A percentile compares a stretch with the other conserved stretches of the same genome.
phyloP scores from a whole-genome alignment of 2,329 filamentous ascomycete species.

The Albophoma yamanashiensis region DNA sequence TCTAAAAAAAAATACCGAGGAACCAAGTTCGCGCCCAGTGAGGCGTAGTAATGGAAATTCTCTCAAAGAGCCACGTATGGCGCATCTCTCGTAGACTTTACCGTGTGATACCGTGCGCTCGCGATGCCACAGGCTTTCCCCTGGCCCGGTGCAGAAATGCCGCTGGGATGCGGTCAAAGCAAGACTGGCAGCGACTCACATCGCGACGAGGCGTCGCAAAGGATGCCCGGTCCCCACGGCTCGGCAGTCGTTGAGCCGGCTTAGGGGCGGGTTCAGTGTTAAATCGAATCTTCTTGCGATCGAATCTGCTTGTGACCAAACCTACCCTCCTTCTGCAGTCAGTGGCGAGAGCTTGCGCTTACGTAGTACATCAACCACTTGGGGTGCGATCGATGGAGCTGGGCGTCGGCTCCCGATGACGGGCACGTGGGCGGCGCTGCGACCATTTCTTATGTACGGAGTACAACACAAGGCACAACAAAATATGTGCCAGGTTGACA shows the following conservation, averaged over 20 bases:
- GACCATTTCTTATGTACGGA: no score
- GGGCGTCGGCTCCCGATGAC: neutral
- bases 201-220: neutral
- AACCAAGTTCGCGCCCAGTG: neutral
- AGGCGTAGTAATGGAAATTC: slow-evolving; percentile 1
- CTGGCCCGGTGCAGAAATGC: neutral
- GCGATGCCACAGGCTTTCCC: neutral
- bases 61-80: neutral
- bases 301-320: no score
- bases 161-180: neutral
- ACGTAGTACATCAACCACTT: neutral
- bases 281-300: no score
- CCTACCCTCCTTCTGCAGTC: neutral
- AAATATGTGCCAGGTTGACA: neutral
- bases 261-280: no score
- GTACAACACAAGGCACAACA: no score
- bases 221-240: neutral
- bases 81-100: neutral
- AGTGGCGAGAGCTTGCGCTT: neutral
- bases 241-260: neutral
- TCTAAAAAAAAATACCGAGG: neutral
- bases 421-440: neutral
- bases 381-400: neutral
- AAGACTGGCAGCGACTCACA: neutral
- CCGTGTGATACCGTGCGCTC: neutral